Conservation (phyloP, 2,329 filamentous ascomycete genomes). For the Sphaceloma murrayae region DNA sequence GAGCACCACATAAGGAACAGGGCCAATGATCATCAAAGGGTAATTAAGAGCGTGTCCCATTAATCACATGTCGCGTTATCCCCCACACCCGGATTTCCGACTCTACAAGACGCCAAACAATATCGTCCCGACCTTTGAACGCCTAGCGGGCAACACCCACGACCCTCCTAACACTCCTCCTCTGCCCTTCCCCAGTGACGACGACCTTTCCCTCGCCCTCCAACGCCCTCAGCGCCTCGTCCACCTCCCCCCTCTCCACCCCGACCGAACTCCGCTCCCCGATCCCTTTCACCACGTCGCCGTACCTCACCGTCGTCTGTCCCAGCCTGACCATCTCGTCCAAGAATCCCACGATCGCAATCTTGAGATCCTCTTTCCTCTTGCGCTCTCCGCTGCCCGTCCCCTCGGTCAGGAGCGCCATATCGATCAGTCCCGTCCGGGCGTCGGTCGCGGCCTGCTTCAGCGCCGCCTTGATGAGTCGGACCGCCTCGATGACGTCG, state of each 20-base stretch:
- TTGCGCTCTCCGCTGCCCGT: conserved; percentile 79
- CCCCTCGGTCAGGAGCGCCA: conserved; percentile 92
- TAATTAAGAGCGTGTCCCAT: neutral
- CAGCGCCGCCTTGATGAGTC: conserved; percentile 84
- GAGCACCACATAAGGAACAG: too few species aligned
- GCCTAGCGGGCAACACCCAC: conserved; percentile 42
- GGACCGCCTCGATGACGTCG: conserved; percentile 84
- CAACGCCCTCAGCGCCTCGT: conserved; percentile 65
- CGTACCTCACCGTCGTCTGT: conserved; percentile 61
- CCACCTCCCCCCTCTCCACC: conserved; percentile 71
- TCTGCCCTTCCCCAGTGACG: conserved; percentile 72
- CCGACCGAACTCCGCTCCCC: conserved; percentile 58
- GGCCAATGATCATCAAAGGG: too few species aligned
- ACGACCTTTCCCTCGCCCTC: conserved; percentile 79
- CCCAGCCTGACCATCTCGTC: conserved; percentile 64
- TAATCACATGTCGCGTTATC: neutral
- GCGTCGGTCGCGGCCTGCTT: conserved; percentile 96
- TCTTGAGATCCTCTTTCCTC: conserved; percentile 74
- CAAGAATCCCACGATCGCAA: conserved; percentile 60
- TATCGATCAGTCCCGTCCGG: conserved; percentile 85
- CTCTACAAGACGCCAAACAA: neutral
- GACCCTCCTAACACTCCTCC: conserved; percentile 71
- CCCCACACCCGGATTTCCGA: neutral
- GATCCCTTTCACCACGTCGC: conserved; percentile 66
- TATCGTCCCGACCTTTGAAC: too few species aligned